Evolutionary conservation across 352 stramenopile species (phyloP).

Genomic region (Globisporangium nunn): DNA sequence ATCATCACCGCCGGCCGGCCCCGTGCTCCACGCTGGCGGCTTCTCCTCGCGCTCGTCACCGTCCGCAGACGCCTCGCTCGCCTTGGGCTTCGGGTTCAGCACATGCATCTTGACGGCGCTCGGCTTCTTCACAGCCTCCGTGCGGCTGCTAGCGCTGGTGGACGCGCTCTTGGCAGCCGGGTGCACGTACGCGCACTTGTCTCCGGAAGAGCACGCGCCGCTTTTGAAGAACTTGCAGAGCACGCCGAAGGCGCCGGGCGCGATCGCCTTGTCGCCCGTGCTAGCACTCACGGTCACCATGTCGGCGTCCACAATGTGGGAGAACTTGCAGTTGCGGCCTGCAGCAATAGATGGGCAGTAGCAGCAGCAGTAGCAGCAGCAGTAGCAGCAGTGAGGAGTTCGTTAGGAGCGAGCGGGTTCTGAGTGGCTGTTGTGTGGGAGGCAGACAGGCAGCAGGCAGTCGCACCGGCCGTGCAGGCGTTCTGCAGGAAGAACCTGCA

Average conservation of each 20-base stretch:
- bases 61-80: constrained; percentile 11
- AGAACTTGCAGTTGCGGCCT: constrained; percentile 63
- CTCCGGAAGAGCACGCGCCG: constrained; percentile 50
- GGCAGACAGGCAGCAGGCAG: no score
- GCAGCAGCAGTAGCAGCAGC: background rate
- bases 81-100: constrained; percentile 21
- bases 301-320: constrained; percentile 23
- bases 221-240: constrained; percentile 73
- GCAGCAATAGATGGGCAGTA: background rate
- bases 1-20: constrained; percentile 10
- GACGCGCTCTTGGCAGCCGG: constrained; percentile 12
- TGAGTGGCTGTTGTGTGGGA: background rate
- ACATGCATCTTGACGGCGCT: constrained; percentile 25
- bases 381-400: background rate
- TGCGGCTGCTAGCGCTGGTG: constrained; percentile 6
- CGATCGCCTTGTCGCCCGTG: constrained; percentile 36
- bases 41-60: constrained; percentile 32
- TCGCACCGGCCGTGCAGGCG: constrained; percentile 36
- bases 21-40: constrained; percentile 2
- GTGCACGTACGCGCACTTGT: constrained; percentile 67
- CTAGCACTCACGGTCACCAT: constrained; percentile 26
- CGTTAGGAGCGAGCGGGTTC: background rate
- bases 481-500: constrained; percentile 76
- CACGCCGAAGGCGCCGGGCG: constrained; percentile 36
- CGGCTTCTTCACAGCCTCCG: constrained; percentile 10